Evolutionary conservation across 202 grass and related monocot genomes (phyloP), one percentile per base, ranked within the genome.

Genomic region (Dendrocalamus latiflorus): DNA sequence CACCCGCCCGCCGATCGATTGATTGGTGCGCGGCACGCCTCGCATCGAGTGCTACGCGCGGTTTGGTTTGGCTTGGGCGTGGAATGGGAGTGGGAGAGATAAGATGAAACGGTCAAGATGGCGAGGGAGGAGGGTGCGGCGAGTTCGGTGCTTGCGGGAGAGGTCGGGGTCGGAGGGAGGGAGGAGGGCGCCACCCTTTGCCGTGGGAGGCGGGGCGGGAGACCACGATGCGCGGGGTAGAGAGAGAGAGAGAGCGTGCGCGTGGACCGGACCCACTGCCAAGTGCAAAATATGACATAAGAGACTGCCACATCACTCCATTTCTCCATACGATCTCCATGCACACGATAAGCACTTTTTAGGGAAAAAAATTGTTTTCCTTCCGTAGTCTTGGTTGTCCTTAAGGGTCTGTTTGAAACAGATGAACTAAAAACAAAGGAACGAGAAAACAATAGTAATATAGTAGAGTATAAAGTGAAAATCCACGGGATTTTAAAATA

Each of bases 41-140:
- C 30, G 30, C 30, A 16, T 25, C 59, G 75, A 20, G 72, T 42
- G 49, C 55, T 42, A 14, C 16, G 44, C 15, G 59, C 48, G 53
- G 43, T 1, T 39, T 13, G 34, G 63, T 33, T 60, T 24, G 33
- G 42, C 0, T 18, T 66, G 73, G 42, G 49, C 74, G 43, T 68
- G 72, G 57, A 78, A 65, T 72, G 8, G 70, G 42, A 45, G 64
- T 26, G 65, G 71, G 76, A 75, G 66, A 72, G 56, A 86, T 86
- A 80, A 87, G 66, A 70, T 83, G 50, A 87, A 83, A 79, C 1
- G 80, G 84, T 86, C 79, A 81, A 86, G 78, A 56, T 66, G 65
- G 67, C 45, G 76, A 82, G 62, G 84, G 84, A 81, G 81, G 75
- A 86, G 70, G 62, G 28, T 68, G 79, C 68, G 74, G 83, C 81